Percentiles rank a stretch among this genome's conserved stretches.
Evolutionary conservation across 1,284 basidiomycete species (phyloP).

Genomic region (Rugosomyces carneus): DNA sequence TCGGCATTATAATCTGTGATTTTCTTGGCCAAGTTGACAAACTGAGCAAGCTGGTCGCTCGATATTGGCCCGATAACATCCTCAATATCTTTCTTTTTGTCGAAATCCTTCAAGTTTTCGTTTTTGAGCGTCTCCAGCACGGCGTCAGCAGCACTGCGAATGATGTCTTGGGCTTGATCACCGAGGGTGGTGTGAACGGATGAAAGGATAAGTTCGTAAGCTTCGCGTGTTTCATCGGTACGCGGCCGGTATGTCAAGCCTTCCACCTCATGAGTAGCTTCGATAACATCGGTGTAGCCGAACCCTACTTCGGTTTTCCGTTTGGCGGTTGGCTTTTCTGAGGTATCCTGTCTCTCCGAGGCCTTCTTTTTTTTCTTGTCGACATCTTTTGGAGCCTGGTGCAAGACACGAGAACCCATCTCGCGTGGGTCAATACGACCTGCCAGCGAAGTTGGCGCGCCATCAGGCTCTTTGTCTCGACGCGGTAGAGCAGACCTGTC

Average conservation of each 20-base stretch:
- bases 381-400: slow-evolving; percentile 85
- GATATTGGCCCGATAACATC: slow-evolving; percentile 66
- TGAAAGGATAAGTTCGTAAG: slow-evolving; percentile 90
- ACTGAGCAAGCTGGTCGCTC: slow-evolving; percentile 79
- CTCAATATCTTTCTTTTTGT: slow-evolving; percentile 95
- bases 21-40: slow-evolving; percentile 89
- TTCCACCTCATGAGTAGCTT: slow-evolving; percentile 90
- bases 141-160: slow-evolving; percentile 90
- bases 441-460: slow-evolving; percentile 88
- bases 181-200: slow-evolving; percentile 81
- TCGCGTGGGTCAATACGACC: slow-evolving; percentile 88
- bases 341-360: slow-evolving; percentile 45
- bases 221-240: slow-evolving; percentile 90
- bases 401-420: slow-evolving; percentile 90
- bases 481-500: slow-evolving; percentile 71
- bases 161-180: slow-evolving; percentile 93
- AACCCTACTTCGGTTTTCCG: slow-evolving; percentile 56
- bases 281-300: slow-evolving; percentile 84
- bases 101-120: slow-evolving; percentile 90
- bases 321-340: slow-evolving; percentile 52
- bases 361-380: slow-evolving; percentile 93
- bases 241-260: slow-evolving; percentile 89
- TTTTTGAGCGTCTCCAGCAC: slow-evolving; percentile 90
- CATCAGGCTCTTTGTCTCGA: slow-evolving; percentile 92
- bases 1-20: slow-evolving; percentile 94